Conservation (phyloP, 2,329 filamentous ascomycete species). For the Calonectria pseudoturangicola region DNA sequence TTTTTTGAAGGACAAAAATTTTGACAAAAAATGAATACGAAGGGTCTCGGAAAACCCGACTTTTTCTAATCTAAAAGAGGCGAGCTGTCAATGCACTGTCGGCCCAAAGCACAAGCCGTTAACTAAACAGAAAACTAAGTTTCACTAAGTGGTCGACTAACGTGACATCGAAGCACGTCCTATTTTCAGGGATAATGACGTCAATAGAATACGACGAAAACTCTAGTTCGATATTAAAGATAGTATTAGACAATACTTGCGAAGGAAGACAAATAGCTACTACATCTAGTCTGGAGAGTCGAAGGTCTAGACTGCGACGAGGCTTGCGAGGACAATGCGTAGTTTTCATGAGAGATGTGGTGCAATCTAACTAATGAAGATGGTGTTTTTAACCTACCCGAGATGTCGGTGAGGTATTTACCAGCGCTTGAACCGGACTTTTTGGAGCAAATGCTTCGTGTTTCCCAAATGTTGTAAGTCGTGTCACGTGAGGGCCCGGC, state of each 20-base stretch:
- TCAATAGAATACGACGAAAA: constrained; percentile 15
- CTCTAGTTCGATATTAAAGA: neutral
- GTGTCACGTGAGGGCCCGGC: neutral
- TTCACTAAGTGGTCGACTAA: constrained; percentile 12
- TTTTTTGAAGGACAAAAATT: neutral
- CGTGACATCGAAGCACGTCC: constrained; percentile 15
- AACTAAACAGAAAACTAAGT: constrained; percentile 21
- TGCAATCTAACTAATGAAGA: neutral
- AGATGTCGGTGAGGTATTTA: constrained; percentile 15
- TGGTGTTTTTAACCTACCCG: neutral
- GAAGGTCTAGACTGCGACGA: constrained; percentile 10
- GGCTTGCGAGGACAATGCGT: constrained; percentile 13
- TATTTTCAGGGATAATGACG: constrained; percentile 26
- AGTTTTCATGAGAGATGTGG: neutral
- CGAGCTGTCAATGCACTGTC: constrained; percentile 20
- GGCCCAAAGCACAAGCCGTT: constrained; percentile 20
- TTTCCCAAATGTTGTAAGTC: constrained; percentile 21
- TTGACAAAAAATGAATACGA: neutral
- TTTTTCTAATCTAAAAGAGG: constrained; percentile 18
- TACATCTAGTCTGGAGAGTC: neutral
- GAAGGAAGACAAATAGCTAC: neutral
- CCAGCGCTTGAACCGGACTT: neutral
- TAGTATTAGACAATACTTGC: neutral
- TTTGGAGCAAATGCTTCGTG: constrained; percentile 5
- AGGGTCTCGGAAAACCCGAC: constrained; percentile 1